phyloP scores from a whole-genome alignment of 1,284 basidiomycete species.

The Ceratobasidium sp. region DNA sequence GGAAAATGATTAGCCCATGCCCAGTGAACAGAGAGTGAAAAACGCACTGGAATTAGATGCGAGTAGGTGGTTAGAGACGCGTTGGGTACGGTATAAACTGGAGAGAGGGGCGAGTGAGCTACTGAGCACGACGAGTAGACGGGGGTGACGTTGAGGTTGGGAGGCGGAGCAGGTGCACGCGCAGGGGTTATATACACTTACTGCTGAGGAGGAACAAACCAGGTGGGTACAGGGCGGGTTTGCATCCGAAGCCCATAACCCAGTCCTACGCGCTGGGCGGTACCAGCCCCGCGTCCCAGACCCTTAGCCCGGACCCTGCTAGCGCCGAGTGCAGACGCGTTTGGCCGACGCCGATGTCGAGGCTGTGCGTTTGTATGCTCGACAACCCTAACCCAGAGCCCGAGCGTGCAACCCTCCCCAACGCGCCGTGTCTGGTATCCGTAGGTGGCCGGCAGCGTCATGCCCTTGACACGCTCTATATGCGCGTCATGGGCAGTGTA shows the following conservation, averaged over 20 bases:
- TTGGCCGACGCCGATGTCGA: constrained; percentile 8
- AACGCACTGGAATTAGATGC: constrained; percentile 25
- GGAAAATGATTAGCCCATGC: background rate
- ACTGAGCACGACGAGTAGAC: constrained; percentile 71
- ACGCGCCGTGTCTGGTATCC: constrained; percentile 8
- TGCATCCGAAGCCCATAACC: constrained; percentile 43
- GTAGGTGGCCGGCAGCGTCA: background rate
- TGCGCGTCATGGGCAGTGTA: constrained; percentile 3
- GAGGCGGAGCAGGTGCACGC: constrained; percentile 19
- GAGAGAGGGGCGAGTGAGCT: constrained; percentile 58
- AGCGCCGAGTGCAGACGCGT: constrained; percentile 10
- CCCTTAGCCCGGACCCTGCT: background rate
- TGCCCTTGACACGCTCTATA: constrained; percentile 18
- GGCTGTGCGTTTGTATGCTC: constrained; percentile 35
- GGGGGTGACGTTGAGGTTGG: constrained; percentile 45
- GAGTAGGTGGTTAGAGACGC: constrained; percentile 62
- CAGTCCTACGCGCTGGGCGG: constrained; percentile 19
- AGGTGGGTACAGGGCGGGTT: constrained; percentile 42
- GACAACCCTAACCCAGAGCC: constrained; percentile 37
- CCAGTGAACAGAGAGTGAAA: background rate
- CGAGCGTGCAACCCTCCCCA: constrained; percentile 1
- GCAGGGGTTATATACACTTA: constrained; percentile 41
- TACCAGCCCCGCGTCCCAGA: background rate
- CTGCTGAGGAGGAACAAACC: constrained; percentile 41
- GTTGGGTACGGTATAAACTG: constrained; percentile 13